Evolutionary conservation across 805 yeast species (phyloP).

Genomic region (Teunomyces kruisii): DNA sequence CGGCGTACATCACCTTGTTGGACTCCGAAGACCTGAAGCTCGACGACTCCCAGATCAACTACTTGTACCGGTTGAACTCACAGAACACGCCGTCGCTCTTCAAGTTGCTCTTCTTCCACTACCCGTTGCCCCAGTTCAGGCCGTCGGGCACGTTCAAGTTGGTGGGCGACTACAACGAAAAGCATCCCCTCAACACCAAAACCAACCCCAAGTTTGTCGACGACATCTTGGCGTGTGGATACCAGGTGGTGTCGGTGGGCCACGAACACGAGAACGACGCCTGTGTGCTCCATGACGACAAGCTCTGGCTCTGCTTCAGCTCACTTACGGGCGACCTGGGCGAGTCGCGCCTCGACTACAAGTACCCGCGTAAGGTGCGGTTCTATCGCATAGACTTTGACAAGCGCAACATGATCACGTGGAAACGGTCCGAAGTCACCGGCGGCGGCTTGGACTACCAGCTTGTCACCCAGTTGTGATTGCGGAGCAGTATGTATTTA

Average conservation of each 20-base stretch:
- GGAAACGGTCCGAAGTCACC: conserved; percentile 34
- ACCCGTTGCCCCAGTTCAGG: conserved; percentile 43
- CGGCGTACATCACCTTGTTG: conserved; percentile 32
- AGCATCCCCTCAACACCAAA: conserved; percentile 30
- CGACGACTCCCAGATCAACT: conserved; percentile 33
- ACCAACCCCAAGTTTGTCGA: conserved; percentile 29
- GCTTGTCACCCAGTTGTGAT: neutral
- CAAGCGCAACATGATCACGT: conserved; percentile 27
- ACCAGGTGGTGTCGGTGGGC: conserved; percentile 39
- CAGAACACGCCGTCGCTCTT: conserved; percentile 10
- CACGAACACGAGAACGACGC: conserved; percentile 48
- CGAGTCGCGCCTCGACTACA: conserved; percentile 21
- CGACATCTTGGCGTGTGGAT: conserved; percentile 35
- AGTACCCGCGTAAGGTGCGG: conserved; percentile 33
- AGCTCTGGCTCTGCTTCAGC: conserved; percentile 40
- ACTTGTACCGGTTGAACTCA: conserved; percentile 23
- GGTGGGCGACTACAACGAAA: conserved; percentile 39
- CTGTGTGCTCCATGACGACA: conserved; percentile 25
- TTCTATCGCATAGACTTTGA: conserved; percentile 34
- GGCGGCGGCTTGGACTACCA: conserved; percentile 30
- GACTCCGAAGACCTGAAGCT: conserved; percentile 32
- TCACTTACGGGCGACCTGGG: conserved; percentile 41
- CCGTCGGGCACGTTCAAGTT: conserved; percentile 39
- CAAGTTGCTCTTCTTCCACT: conserved; percentile 38
- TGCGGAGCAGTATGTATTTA: too few relatives aligned